Percentiles rank a stretch among this genome's conserved stretches.
Evolutionary conservation across 805 yeast species (phyloP).

Genomic region (Candida parachauliodes): DNA sequence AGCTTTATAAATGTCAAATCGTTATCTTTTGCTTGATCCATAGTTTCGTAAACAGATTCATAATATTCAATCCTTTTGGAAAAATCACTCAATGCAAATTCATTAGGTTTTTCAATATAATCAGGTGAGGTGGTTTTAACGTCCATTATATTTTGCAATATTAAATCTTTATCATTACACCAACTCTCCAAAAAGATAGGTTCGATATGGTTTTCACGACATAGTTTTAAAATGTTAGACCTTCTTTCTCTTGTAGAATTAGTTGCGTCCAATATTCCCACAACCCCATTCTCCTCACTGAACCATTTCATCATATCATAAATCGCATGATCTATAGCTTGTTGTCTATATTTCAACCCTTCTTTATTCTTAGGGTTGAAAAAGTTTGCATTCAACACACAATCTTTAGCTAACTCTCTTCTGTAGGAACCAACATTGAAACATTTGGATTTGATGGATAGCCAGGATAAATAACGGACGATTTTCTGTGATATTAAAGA

Average conservation of each 20-base stretch:
- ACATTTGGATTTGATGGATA: conserved; percentile 78
- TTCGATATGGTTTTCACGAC: conserved; percentile 66
- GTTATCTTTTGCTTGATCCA: conserved; percentile 54
- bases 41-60: conserved; percentile 71
- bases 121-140: conserved; percentile 87
- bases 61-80: conserved; percentile 69
- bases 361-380: conserved; percentile 65
- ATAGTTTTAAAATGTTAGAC: conserved; percentile 54
- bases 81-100: conserved; percentile 70
- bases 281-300: conserved; percentile 72
- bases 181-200: conserved; percentile 91
- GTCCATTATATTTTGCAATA: conserved; percentile 76
- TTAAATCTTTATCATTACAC: conserved; percentile 79
- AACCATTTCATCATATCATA: conserved; percentile 86
- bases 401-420: conserved; percentile 50
- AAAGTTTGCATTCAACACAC: conserved; percentile 69
- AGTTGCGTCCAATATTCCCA: conserved; percentile 92
- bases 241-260: conserved; percentile 78
- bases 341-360: conserved; percentile 58
- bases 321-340: conserved; percentile 71
- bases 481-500: conserved; percentile 92
- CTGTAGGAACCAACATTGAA: conserved; percentile 90
- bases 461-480: conserved; percentile 89
- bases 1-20: conserved; percentile 81
- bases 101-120: conserved; percentile 64